Conservation (phyloP, 768 basidiomycete species). For the Macrolepiota albuminosa region DNA sequence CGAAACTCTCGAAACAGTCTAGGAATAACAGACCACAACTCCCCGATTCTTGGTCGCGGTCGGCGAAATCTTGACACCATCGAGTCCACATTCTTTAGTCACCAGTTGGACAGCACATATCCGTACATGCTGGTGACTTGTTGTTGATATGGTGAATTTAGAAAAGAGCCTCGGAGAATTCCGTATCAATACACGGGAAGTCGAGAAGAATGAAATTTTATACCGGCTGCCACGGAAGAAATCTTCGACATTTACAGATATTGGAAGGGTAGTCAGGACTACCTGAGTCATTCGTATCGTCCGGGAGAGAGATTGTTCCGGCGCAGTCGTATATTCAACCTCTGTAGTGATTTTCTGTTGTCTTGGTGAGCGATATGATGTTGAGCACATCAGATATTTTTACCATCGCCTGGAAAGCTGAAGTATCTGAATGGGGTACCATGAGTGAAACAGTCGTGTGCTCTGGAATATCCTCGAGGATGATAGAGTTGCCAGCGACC, state of each 20-base stretch:
- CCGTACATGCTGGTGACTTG: conserved; percentile 75
- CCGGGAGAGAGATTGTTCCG: conserved; percentile 49
- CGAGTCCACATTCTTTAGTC: conserved; percentile 34
- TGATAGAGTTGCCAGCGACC: conserved; percentile 37
- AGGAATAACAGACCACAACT: conserved; percentile 37
- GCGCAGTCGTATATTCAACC: conserved; percentile 61
- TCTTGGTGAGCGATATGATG: background rate
- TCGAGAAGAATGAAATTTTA: background rate
- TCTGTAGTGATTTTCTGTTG: conserved; percentile 62
- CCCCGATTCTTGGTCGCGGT: conserved; percentile 41
- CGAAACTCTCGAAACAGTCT: background rate
- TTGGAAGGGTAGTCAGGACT: conserved; percentile 69
- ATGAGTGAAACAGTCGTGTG: conserved; percentile 43
- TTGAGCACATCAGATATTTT: conserved; percentile 12
- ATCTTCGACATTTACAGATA: conserved; percentile 94
- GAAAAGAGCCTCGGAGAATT: conserved; percentile 65
- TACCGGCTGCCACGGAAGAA: conserved; percentile 88
- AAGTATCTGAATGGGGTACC: conserved; percentile 65
- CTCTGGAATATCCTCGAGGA: conserved; percentile 42
- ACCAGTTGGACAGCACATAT: conserved; percentile 58
- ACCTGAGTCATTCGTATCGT: conserved; percentile 48
- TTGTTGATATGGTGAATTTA: conserved; percentile 84
- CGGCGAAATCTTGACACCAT: conserved; percentile 48
- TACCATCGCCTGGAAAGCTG: conserved; percentile 59
- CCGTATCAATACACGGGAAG: background rate